Conservation (phyloP, 78 protist species). For the Polysphondylium violaceum region DNA sequence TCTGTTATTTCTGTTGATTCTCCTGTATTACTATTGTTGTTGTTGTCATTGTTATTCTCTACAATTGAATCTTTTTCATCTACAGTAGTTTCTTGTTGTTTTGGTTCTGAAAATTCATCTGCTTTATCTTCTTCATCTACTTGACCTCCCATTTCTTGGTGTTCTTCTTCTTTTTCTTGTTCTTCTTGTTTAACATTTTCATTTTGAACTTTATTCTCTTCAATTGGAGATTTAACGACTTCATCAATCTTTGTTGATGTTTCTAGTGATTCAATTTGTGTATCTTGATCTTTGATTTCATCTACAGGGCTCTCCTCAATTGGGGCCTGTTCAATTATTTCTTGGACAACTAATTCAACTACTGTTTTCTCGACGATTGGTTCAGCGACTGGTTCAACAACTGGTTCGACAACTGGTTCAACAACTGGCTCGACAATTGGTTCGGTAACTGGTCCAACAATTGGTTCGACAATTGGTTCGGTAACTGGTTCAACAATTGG, state of each 20-base stretch:
- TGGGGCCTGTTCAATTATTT: neutral
- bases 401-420: neutral
- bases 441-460: neutral
- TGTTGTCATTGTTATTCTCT: neutral
- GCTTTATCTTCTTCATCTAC: neutral
- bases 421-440: neutral
- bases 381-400: neutral
- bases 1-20: neutral
- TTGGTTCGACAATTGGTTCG: neutral
- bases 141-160: neutral
- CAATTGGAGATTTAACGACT: neutral
- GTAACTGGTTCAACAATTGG: neutral
- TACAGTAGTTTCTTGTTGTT: neutral
- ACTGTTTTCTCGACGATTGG: no score
- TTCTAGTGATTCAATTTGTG: no score
- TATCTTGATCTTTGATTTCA: neutral
- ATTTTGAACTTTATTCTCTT: neutral
- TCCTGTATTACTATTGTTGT: neutral
- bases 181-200: neutral
- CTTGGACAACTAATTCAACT: neutral
- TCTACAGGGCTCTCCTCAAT: neutral
- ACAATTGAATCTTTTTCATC: neutral
- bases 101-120: neutral
- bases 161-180: neutral
- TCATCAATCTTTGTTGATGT: neutral